Conservation (phyloP, 2,329 filamentous ascomycete species). For the Lachnellula willkommii region DNA sequence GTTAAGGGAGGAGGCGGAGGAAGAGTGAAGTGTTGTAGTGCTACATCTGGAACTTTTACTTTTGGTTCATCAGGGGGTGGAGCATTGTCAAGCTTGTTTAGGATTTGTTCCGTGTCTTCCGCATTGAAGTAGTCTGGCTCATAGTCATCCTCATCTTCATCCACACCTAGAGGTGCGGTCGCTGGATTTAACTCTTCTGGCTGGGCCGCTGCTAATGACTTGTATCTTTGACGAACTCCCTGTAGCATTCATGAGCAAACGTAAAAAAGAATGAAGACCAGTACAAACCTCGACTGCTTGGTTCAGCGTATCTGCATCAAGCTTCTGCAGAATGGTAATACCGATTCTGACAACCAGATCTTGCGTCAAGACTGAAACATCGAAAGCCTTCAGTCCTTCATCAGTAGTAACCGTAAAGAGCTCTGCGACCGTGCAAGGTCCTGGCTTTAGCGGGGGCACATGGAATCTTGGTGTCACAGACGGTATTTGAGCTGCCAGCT, state of each 20-base stretch:
- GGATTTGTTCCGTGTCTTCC: conserved; percentile 71
- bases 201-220: conserved; percentile 29
- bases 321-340: conserved; percentile 67
- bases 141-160: conserved; percentile 85
- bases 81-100: conserved; percentile 69
- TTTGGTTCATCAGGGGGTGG: conserved; percentile 53
- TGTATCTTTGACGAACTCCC: conserved; percentile 47
- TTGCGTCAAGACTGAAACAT: conserved; percentile 72
- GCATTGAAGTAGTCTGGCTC: conserved; percentile 74
- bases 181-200: conserved; percentile 45
- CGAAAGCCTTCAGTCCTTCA: conserved; percentile 68
- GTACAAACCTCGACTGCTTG: conserved; percentile 65
- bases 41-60: conserved; percentile 41
- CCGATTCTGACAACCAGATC: conserved; percentile 75
- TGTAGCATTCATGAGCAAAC: conserved; percentile 19
- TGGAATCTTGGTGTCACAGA: conserved; percentile 19
- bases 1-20: conserved; percentile 71
- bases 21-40: conserved; percentile 70
- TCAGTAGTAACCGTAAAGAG: conserved; percentile 82
- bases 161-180: conserved; percentile 57
- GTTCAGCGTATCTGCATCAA: conserved; percentile 64
- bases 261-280: conserved; percentile 4
- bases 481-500: conserved; percentile 50
- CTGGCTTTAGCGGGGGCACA: conserved; percentile 65
- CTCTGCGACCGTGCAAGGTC: conserved; percentile 72